Percentiles rank a stretch among this genome's conserved stretches.
Conservation (phyloP, 257 asterid genomes). For the Solanum appendiculatum region DNA sequence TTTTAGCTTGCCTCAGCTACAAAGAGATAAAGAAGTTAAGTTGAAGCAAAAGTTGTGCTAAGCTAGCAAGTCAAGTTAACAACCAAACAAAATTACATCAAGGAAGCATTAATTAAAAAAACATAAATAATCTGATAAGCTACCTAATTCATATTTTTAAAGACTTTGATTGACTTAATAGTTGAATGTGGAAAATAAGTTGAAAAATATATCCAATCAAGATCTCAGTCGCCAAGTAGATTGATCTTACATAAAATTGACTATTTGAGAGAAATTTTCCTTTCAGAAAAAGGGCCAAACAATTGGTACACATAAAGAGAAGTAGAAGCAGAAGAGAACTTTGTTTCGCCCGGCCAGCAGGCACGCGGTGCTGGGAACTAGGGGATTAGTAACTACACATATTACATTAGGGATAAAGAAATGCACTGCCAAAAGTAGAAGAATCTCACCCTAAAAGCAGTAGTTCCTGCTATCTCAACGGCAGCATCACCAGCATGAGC, state of each 20-base stretch:
- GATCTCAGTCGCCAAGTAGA: neutral
- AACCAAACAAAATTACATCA: neutral
- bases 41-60: neutral
- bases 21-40: constrained; percentile 3
- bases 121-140: neutral
- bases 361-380: neutral
- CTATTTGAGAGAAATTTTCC: neutral
- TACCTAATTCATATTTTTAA: neutral
- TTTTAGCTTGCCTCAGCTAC: constrained; percentile 94
- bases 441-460: constrained; percentile 66
- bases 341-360: neutral
- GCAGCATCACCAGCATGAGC: constrained; percentile 97
- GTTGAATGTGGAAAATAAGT: neutral
- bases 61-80: neutral
- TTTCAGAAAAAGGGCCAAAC: neutral
- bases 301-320: neutral
- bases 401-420: neutral
- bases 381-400: neutral
- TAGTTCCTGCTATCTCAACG: constrained; percentile 81
- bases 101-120: neutral
- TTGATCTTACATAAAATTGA: neutral
- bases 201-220: neutral
- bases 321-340: neutral
- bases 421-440: neutral
- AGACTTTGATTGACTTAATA: neutral